Base-by-base conservation (phyloP, 345 rosid genomes). In the Microcos paniculata region DNA sequence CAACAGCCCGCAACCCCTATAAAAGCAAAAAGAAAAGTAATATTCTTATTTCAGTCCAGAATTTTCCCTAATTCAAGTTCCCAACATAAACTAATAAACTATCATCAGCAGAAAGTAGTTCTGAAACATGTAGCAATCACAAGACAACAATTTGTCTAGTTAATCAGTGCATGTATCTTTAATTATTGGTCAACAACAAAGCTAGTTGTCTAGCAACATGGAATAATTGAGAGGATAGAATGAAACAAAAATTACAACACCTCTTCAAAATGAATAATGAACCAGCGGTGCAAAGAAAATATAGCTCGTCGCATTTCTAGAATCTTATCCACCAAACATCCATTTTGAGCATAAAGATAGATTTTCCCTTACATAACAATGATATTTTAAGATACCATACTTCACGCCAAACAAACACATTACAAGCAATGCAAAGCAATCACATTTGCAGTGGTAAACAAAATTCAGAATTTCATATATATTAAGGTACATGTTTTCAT, bases 1-100 rank as follows among this genome's bases (percentile, higher is more conserved):
- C 72, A 79, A 72, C 19, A 77, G 58, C 80, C 67, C 66, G 55
- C 26, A 42, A 55, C 45, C 10, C 57, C 82, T 79, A 51, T 19
- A 72, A 53, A 75, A 72, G 19, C 4, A 48, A 63, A 28, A 46
- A 59, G 35, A 31, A 24, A n/a, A 52, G 53, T 40, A 7, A 7
- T 15, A 30, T 18, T 49, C 21, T 62, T 15, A 38, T 64, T 24
- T 75, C 61, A 33, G 35, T 62, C 8, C 14, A 35, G n/a, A 13
- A 6, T 49, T 30, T 48, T 26, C 15, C 23, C 16, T 18, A 48
- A 48, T 28, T 48, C 72, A 56, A 24, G 33, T 38, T 72, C 40
- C 35, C 12, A n/a, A 14, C 35, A 21, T 52, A 52, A 38, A 53
- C 38, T 56, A 56, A 21, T 52, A 52, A 38, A 53, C 38, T 56